These are phyloP conservation scores for Xylaria sp. DNA, from an alignment of 2,329 filamentous ascomycete species.

Conservation along the genomic window DNA sequence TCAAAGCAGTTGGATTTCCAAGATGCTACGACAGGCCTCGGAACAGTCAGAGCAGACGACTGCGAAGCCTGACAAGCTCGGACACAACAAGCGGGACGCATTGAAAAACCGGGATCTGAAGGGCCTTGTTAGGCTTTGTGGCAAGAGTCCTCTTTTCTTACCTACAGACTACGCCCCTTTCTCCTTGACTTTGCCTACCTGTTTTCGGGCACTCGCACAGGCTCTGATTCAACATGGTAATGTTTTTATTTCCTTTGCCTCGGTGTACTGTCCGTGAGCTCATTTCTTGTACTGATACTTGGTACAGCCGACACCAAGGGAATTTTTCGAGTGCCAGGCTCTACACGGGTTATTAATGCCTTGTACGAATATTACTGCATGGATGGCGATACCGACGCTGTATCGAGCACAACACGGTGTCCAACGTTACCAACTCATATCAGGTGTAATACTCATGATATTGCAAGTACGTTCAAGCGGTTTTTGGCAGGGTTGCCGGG, in stretches of 20 bases:
- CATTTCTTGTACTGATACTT: constrained; percentile 36
- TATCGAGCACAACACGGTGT: constrained; percentile 68
- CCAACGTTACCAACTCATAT: constrained; percentile 71
- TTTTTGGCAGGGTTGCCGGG: constrained; percentile 72
- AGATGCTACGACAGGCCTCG: constrained; percentile 52
- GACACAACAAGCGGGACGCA: constrained; percentile 57
- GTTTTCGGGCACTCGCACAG: constrained; percentile 73
- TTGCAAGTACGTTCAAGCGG: constrained; percentile 74
- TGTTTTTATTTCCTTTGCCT: not conserved
- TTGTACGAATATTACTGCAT: constrained; percentile 73
- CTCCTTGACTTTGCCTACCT: constrained; percentile 70
- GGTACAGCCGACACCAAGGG: constrained; percentile 61
- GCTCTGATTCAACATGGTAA: constrained; percentile 70
- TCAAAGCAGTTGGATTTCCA: constrained; percentile 54
- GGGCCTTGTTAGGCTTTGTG: constrained; percentile 71
- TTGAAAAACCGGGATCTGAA: constrained; percentile 64
- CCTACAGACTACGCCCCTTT: constrained; percentile 68
- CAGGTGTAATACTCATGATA: constrained; percentile 69
- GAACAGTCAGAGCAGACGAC: constrained; percentile 44
- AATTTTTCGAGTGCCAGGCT: constrained; percentile 73
- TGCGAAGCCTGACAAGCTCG: constrained; percentile 50
- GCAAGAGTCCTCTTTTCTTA: constrained; percentile 70
- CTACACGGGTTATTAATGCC: constrained; percentile 64
- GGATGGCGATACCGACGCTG: constrained; percentile 59
- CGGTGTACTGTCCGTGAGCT: not conserved